These are phyloP conservation scores for Rickenella mellea DNA, from an alignment of 768 basidiomycete species.

Conservation along the genomic window DNA sequence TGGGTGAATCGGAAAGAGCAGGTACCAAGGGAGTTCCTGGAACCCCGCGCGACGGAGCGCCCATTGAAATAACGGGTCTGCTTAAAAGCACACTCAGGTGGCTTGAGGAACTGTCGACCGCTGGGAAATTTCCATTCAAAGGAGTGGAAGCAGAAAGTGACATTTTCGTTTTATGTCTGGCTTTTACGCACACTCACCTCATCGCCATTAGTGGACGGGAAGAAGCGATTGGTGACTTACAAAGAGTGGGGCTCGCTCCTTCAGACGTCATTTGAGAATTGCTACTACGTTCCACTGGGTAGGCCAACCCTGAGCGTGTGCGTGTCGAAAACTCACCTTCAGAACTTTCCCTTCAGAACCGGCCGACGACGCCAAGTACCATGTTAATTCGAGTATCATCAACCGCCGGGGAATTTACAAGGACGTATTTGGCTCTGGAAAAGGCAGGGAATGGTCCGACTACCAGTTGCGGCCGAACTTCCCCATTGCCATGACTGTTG, in stretches of 20 bases:
- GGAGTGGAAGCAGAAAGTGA: constrained; percentile 76
- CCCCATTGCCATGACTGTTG: constrained; percentile 93
- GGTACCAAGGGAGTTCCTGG: constrained; percentile 95
- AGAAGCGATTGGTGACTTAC: constrained; percentile 68
- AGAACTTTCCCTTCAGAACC: constrained; percentile 40
- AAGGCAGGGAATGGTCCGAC: constrained; percentile 89
- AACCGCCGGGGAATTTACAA: constrained; percentile 96
- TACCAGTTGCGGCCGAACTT: constrained; percentile 94
- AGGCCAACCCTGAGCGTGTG: constrained; percentile 14
- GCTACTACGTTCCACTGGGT: constrained; percentile 85
- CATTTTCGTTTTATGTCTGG: constrained; percentile 16
- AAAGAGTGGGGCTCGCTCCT: constrained; percentile 84
- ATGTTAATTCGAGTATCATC: constrained; percentile 58
- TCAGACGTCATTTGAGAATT: constrained; percentile 79
- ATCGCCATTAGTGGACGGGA: constrained; percentile 50
- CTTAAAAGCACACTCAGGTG: constrained; percentile 89
- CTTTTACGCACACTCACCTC: not conserved
- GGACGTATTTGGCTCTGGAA: constrained; percentile 88
- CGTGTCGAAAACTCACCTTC: not conserved
- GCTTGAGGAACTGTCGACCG: constrained; percentile 57
- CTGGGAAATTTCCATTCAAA: constrained; percentile 77
- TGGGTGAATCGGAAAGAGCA: constrained; percentile 88
- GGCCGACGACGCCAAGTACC: constrained; percentile 59
- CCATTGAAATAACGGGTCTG: constrained; percentile 90
- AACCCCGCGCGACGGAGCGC: constrained; percentile 91